phyloP scores from a whole-genome alignment of 148 eudicot species.

The Cornus controversa region DNA sequence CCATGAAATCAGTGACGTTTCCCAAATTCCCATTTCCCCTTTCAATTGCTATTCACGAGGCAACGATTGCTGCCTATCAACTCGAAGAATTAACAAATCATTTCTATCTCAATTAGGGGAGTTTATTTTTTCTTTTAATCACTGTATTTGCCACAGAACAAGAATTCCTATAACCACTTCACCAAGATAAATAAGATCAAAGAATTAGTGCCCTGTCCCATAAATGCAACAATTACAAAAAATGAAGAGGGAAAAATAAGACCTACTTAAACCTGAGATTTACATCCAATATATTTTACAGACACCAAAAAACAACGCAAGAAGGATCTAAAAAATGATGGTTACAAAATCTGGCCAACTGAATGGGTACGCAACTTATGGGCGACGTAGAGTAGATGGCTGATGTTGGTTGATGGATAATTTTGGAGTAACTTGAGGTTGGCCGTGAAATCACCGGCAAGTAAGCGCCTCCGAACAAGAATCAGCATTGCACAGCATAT shows the following conservation, averaged over 20 bases:
- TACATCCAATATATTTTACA: slow-evolving; percentile 22
- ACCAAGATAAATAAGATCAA: too few relatives aligned
- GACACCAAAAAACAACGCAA: background rate
- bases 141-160: too few relatives aligned
- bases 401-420: slow-evolving; percentile 88
- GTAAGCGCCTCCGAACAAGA: slow-evolving; percentile 81
- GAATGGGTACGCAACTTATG: slow-evolving; percentile 72
- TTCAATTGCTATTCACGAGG: too few relatives aligned
- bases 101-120: too few relatives aligned
- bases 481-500: slow-evolving; percentile 95
- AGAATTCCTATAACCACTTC: too few relatives aligned
- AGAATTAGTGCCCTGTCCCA: background rate
- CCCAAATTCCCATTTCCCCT: too few relatives aligned
- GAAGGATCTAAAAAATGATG: background rate
- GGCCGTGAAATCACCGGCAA: slow-evolving; percentile 96
- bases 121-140: too few relatives aligned
- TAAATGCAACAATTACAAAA: background rate
- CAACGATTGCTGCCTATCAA: too few relatives aligned
- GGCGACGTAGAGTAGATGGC: slow-evolving; percentile 91
- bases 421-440: slow-evolving; percentile 88
- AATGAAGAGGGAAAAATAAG: too few relatives aligned
- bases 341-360: slow-evolving; percentile 28
- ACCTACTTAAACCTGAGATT: slow-evolving; percentile 6
- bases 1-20: too few relatives aligned
- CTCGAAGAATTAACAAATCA: too few relatives aligned